Percentiles rank a stretch among this genome's conserved stretches.
Evolutionary conservation across 176 grass and related monocot species (phyloP).

Genomic region (sorghum (Sorghum bicolor)): Sorghum_bicolor_NCBIv3 NC_012870.2:60967501-60968000

Average conservation of each 20-base stretch:
- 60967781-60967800: neutral
- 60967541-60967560: constrained; percentile 2
- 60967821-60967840: constrained; percentile 15
- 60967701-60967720: constrained; percentile 5
- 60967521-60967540: neutral
- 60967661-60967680: constrained; percentile 92
- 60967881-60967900: constrained; percentile 3
- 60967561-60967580: constrained; percentile 47
- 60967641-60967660: constrained; percentile 66
- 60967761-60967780: constrained; percentile 4
- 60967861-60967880: neutral
- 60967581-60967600: constrained; percentile 87
- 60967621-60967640: constrained; percentile 79
- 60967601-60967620: constrained; percentile 75
- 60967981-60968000: neutral
- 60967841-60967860: neutral
- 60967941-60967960: neutral
- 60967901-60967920: neutral
- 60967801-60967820: constrained; percentile 18
- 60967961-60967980: neutral
- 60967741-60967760: constrained; percentile 9
- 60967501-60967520: constrained; percentile 24
- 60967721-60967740: neutral
- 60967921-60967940: neutral
- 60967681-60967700: constrained; percentile 70